Evolutionary conservation across 1,284 basidiomycete genomes (phyloP).

Genomic region (Malassezia vespertilionis): DNA sequence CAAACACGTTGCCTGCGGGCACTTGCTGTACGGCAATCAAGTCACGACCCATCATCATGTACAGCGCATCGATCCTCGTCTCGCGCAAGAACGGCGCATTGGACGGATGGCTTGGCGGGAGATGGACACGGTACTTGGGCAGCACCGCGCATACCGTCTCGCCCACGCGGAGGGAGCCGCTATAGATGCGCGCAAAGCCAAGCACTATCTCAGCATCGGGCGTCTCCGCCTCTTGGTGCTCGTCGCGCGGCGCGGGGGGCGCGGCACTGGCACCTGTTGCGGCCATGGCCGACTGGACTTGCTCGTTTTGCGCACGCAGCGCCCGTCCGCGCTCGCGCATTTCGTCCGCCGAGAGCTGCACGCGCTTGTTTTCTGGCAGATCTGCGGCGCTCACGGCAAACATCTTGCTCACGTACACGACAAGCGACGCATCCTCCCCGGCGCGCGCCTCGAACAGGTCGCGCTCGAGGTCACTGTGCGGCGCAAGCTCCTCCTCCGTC

Average conservation of each 20-base stretch:
- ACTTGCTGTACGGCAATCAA: conserved; percentile 72
- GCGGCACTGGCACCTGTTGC: conserved; percentile 36
- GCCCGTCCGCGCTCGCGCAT: conserved; percentile 60
- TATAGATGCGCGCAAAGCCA: conserved; percentile 90
- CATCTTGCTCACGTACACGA: conserved; percentile 91
- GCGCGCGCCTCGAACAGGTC: conserved; percentile 57
- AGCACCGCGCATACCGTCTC: conserved; percentile 61
- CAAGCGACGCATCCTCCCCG: conserved; percentile 24
- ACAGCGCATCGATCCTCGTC: conserved; percentile 64
- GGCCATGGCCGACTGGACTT: conserved; percentile 35
- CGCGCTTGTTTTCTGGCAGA: conserved; percentile 60
- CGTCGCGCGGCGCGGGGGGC: conserved; percentile 19
- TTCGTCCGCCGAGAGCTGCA: conserved; percentile 66
- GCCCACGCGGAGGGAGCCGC: conserved; percentile 65
- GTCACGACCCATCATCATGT: conserved; percentile 97
- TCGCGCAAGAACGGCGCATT: conserved; percentile 57
- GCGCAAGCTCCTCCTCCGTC: conserved; percentile 50
- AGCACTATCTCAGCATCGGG: conserved; percentile 33
- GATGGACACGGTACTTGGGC: conserved; percentile 72
- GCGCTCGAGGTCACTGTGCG: conserved; percentile 68
- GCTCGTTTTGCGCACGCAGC: conserved; percentile 26
- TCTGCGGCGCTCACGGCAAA: conserved; percentile 73
- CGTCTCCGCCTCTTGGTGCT: conserved; percentile 12
- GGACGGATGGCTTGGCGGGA: conserved; percentile 59
- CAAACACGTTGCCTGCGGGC: conserved; percentile 90